A percentile compares a stretch with the other conserved stretches of the same genome.
These are phyloP conservation scores for Elsinoe fawcettii DNA, from an alignment of 2,329 filamentous ascomycete species.

Conservation along the genomic window DNA sequence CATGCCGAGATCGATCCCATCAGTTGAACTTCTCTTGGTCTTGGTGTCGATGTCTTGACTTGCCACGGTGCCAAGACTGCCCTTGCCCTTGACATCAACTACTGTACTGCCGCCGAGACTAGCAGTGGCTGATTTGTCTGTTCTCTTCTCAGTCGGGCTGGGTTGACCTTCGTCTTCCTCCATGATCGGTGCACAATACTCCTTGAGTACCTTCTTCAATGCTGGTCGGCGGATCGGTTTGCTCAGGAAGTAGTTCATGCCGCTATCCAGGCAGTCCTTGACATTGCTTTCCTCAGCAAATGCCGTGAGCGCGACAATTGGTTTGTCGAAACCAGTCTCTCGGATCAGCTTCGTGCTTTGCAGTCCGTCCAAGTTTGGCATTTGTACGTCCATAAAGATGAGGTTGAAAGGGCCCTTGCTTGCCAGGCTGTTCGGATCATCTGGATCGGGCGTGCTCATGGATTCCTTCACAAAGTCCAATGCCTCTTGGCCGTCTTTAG, in stretches of 20 bases:
- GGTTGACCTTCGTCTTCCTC: conserved; percentile 50
- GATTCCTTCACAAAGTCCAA: conserved; percentile 76
- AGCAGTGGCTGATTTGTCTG: not conserved
- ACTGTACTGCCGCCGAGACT: conserved; percentile 1
- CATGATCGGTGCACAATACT: conserved; percentile 69
- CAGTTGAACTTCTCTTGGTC: not conserved
- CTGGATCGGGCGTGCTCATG: conserved; percentile 43
- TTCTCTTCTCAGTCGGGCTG: conserved; percentile 11
- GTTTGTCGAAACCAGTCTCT: conserved; percentile 75
- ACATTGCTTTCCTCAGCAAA: conserved; percentile 81
- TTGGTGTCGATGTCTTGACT: not conserved
- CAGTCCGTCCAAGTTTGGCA: conserved; percentile 87
- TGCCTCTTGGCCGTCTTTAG: conserved; percentile 61
- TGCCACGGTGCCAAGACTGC: not conserved
- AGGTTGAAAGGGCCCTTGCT: conserved; percentile 67
- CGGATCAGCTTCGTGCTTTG: conserved; percentile 80
- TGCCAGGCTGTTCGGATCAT: conserved; percentile 13
- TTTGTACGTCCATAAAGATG: conserved; percentile 91
- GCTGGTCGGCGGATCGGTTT: conserved; percentile 73
- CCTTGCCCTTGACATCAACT: not conserved
- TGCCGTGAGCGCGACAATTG: conserved; percentile 84
- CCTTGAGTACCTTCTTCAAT: conserved; percentile 76
- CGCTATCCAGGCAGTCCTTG: conserved; percentile 61
- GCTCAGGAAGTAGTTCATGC: conserved; percentile 81
- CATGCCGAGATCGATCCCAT: conserved; percentile 9